phyloP scores from a whole-genome alignment of 2,329 filamentous ascomycete genomes.

The Hypoxylon rubiginosum region DNA sequence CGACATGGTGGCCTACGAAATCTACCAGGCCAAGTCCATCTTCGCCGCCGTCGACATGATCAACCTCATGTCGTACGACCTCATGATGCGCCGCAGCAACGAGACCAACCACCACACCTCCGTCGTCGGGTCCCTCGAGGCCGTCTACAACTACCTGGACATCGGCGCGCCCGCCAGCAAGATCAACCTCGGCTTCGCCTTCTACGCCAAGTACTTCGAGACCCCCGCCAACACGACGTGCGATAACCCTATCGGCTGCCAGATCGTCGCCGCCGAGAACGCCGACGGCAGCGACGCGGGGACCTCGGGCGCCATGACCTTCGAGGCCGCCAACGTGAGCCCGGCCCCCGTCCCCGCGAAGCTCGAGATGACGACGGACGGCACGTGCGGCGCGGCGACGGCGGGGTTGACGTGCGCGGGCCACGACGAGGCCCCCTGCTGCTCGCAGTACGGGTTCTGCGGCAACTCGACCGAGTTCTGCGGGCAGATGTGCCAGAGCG shows the following conservation, averaged over 20 bases:
- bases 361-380: constrained; percentile 48
- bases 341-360: constrained; percentile 40
- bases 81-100: constrained; percentile 77
- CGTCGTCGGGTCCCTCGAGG: constrained; percentile 63
- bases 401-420: constrained; percentile 50
- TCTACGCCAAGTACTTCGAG: constrained; percentile 74
- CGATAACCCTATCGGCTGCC: constrained; percentile 63
- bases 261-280: constrained; percentile 68
- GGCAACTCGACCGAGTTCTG: constrained; percentile 50
- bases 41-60: constrained; percentile 72
- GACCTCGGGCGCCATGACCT: constrained; percentile 72
- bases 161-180: constrained; percentile 64
- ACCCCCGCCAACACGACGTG: constrained; percentile 60
- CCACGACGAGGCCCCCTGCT: constrained; percentile 25
- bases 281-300: constrained; percentile 68
- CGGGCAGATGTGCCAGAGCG: constrained; percentile 34
- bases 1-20: constrained; percentile 77
- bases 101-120: constrained; percentile 74
- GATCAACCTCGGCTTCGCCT: constrained; percentile 73
- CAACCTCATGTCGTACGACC: constrained; percentile 78
- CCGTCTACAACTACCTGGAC: constrained; percentile 69
- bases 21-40: constrained; percentile 68
- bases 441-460: constrained; percentile 45
- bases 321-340: constrained; percentile 53
- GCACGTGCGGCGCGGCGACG: constrained; percentile 51